Evolutionary conservation across 2,329 filamentous ascomycete species (phyloP).

Genomic region (Pestalotiopsis sp.): DNA sequence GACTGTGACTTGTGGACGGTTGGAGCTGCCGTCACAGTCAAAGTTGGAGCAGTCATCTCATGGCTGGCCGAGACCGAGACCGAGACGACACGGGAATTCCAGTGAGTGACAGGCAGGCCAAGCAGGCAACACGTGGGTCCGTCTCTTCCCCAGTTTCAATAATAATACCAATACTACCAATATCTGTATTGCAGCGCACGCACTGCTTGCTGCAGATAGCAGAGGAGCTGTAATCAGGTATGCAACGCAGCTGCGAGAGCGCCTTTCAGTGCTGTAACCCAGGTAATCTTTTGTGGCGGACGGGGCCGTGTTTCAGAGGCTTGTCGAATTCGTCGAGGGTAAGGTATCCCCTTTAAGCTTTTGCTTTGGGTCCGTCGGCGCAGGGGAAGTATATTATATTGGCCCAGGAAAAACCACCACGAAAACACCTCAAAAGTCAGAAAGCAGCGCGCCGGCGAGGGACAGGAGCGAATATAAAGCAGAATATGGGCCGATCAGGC

Average conservation of each 20-base stretch:
- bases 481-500: background rate
- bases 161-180: background rate
- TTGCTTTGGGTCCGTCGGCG: background rate
- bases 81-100: background rate
- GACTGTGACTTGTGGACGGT: conserved; percentile 38
- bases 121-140: conserved; percentile 1
- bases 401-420: background rate
- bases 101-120: background rate
- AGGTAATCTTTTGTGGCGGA: background rate
- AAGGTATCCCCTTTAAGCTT: background rate
- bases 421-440: background rate
- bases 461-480: background rate
- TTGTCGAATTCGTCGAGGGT: background rate
- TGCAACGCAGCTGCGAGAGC: background rate
- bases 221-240: background rate
- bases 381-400: conserved; percentile 1
- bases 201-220: background rate
- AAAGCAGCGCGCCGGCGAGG: background rate
- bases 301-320: conserved; percentile 5
- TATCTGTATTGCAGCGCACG: background rate
- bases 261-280: background rate
- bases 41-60: conserved; percentile 46
- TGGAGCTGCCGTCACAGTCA: conserved; percentile 41
- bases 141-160: background rate
- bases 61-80: conserved; percentile 25